A percentile compares a stretch with the other conserved stretches of the same genome.
phyloP scores from a whole-genome alignment of 2,329 filamentous ascomycete genomes.

The Penicillium psychrosexuale region DNA sequence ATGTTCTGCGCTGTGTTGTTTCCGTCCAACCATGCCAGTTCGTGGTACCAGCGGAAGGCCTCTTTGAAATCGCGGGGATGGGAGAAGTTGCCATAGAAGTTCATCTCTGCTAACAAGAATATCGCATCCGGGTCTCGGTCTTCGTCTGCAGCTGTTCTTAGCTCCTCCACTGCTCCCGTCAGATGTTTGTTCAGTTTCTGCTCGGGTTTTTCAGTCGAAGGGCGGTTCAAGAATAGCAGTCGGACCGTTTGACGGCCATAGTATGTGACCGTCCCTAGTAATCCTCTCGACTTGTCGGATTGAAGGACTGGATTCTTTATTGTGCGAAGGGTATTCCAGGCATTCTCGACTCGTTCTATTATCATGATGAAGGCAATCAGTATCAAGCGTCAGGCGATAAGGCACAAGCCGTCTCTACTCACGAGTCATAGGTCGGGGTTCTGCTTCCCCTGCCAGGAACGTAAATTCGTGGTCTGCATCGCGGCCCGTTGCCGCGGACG shows the following conservation, averaged over 20 bases:
- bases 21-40: conserved; percentile 70
- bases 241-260: conserved; percentile 63
- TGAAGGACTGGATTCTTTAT: conserved; percentile 24
- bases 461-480: conserved; percentile 21
- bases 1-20: conserved; percentile 95
- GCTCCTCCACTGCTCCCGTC: conserved; percentile 56
- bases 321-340: conserved; percentile 31
- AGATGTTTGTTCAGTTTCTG: conserved; percentile 44
- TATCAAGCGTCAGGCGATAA: neutral
- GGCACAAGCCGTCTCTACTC: conserved; percentile 12
- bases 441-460: conserved; percentile 21
- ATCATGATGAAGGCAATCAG: conserved; percentile 6
- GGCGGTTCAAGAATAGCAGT: conserved; percentile 63
- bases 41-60: conserved; percentile 77
- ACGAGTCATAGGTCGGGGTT: conserved; percentile 30
- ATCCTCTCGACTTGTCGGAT: conserved; percentile 53
- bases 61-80: conserved; percentile 76
- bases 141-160: conserved; percentile 57
- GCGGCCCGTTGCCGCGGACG: conserved; percentile 16
- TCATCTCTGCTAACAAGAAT: conserved; percentile 86
- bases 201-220: conserved; percentile 46
- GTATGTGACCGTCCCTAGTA: conserved; percentile 56
- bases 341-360: conserved; percentile 34
- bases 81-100: conserved; percentile 93
- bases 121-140: conserved; percentile 70